These are phyloP conservation scores for Chlorella variabilis DNA, from an alignment of 163 green algal species.

Conservation along the genomic window DNA sequence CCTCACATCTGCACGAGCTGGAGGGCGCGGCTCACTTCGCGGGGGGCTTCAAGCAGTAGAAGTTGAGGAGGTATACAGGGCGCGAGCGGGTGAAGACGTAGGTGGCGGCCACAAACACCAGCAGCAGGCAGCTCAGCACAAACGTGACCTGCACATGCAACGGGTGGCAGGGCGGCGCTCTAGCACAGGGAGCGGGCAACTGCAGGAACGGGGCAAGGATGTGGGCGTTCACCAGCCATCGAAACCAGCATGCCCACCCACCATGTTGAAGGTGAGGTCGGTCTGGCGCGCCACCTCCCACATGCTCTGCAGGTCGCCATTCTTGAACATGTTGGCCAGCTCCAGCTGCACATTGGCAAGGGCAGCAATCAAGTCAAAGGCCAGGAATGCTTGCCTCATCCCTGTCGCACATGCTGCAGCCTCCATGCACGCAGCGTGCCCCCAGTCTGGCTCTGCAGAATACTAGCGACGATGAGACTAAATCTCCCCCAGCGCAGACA, in stretches of 20 bases:
- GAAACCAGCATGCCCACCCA: no score
- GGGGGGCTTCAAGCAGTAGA: slow-evolving; percentile 74
- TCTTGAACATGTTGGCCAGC: slow-evolving; percentile 66
- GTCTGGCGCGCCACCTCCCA: slow-evolving; percentile 70
- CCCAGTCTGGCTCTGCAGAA: no score
- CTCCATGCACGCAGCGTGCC: no score
- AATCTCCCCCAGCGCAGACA: not conserved
- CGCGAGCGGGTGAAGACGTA: slow-evolving; percentile 75
- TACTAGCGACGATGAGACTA: no score
- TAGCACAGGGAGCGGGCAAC: no score
- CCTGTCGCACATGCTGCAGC: no score
- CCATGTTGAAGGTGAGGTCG: slow-evolving; percentile 86
- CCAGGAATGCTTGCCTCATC: no score
- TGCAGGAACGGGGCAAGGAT: no score
- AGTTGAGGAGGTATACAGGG: slow-evolving; percentile 93
- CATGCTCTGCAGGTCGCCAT: slow-evolving; percentile 74
- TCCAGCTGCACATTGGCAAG: slow-evolving; percentile 71
- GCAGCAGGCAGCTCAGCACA: slow-evolving; percentile 56
- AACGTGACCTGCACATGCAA: slow-evolving; percentile 71
- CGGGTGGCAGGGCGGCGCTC: no score
- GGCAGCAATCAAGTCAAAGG: not conserved
- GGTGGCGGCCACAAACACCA: slow-evolving; percentile 62
- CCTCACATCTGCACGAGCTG: no score
- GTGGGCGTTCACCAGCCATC: no score
- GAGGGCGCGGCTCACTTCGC: slow-evolving; percentile 43